These are phyloP conservation scores for Nepenthes gracilis DNA, from an alignment of 148 eudicot genomes.

Conservation along the genomic window DNA sequence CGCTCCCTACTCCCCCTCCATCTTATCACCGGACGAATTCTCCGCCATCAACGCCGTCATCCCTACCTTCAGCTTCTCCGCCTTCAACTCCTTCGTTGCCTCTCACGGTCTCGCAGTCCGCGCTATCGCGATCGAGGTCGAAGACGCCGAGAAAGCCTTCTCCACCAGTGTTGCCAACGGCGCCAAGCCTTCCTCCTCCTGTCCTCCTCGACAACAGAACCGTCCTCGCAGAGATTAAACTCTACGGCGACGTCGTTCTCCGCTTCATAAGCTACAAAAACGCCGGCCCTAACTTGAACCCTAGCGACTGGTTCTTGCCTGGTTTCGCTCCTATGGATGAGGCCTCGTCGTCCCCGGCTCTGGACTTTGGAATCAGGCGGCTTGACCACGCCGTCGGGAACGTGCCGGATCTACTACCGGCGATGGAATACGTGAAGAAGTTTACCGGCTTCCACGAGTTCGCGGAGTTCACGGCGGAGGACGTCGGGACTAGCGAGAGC, in stretches of 20 bases:
- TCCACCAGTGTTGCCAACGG: conserved; percentile 40
- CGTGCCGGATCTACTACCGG: conserved; percentile 49
- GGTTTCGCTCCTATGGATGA: conserved; percentile 31
- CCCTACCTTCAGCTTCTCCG: conserved; percentile 31
- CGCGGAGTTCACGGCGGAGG: conserved; percentile 77
- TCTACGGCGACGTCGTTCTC: conserved; percentile 77
- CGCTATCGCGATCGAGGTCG: conserved; percentile 61
- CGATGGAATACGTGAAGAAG: conserved; percentile 43
- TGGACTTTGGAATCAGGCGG: conserved; percentile 55
- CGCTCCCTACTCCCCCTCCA: conserved; percentile 67
- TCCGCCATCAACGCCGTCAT: conserved; percentile 17
- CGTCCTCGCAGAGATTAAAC: conserved; percentile 48
- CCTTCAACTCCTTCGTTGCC: conserved; percentile 28
- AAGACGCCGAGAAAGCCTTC: conserved; percentile 45
- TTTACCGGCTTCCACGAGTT: conserved; percentile 95
- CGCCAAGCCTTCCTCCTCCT: conserved; percentile 41
- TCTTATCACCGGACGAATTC: conserved; percentile 7
- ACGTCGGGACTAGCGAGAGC: conserved; percentile 85
- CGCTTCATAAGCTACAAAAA: conserved; percentile 45
- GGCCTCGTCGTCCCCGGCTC: no score
- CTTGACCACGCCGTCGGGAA: conserved; percentile 90
- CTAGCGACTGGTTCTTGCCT: conserved; percentile 36
- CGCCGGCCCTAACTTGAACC: neutral
- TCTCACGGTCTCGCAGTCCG: conserved; percentile 73
- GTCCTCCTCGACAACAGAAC: conserved; percentile 4